Percentiles rank a stretch among this genome's conserved stretches.
Evolutionary conservation across 768 basidiomycete species (phyloP).

Genomic region (Tylopilus subfusipes): DNA sequence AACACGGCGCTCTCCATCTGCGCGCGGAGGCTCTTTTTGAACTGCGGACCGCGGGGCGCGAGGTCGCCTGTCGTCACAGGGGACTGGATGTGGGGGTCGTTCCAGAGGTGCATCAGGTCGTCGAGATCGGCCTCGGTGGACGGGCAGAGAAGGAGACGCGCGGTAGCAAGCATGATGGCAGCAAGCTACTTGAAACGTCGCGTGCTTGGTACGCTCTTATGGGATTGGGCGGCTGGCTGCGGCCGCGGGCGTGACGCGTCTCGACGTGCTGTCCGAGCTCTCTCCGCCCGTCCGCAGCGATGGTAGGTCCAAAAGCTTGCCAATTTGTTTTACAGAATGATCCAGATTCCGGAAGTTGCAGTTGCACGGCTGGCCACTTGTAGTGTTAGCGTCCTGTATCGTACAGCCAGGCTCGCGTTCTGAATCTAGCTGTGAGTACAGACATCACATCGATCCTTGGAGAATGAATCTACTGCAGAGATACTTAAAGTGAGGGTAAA

Average conservation of each 20-base stretch:
- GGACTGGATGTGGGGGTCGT: constrained; percentile 27
- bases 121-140: constrained; percentile 32
- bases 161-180: constrained; percentile 28
- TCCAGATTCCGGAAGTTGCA: no score
- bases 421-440: background rate
- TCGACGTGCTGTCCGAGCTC: background rate
- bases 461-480: background rate
- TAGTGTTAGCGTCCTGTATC: background rate
- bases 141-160: constrained; percentile 34
- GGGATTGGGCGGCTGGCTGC: constrained; percentile 7
- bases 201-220: background rate
- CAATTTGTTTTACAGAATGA: background rate
- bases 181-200: background rate
- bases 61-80: constrained; percentile 14
- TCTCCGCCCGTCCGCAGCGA: constrained; percentile 8
- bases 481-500: no score
- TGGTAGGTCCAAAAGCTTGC: background rate
- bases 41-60: constrained; percentile 13
- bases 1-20: constrained; percentile 29
- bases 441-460: background rate
- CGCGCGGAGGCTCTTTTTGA: constrained; percentile 17
- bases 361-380: background rate
- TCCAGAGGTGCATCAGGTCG: constrained; percentile 28
- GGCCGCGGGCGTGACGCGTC: constrained; percentile 15
- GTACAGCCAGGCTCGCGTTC: background rate